These are phyloP conservation scores for Fusarium sambucinum DNA, from an alignment of 2,329 filamentous ascomycete genomes.

Conservation along the genomic window DNA sequence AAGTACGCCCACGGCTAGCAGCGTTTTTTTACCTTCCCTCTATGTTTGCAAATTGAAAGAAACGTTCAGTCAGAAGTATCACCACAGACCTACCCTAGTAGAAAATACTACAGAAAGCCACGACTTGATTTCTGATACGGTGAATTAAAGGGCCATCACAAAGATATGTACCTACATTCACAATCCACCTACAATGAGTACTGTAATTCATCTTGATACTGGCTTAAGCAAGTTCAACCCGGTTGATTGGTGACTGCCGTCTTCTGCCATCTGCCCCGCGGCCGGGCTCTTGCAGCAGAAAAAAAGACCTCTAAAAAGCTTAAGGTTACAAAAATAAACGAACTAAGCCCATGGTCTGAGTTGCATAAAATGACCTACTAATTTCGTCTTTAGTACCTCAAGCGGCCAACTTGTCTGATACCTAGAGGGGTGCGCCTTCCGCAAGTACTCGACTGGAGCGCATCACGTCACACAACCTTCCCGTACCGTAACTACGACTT, in stretches of 20 bases:
- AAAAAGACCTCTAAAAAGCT: too few species aligned
- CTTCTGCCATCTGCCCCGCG: constrained; percentile 14
- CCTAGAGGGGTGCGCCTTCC: constrained; percentile 24
- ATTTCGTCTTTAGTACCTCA: too few species aligned
- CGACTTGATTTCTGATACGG: neutral
- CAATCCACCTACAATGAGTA: neutral
- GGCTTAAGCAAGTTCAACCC: neutral
- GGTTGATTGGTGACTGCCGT: neutral
- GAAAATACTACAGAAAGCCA: neutral
- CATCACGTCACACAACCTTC: constrained; percentile 43
- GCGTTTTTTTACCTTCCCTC: too few species aligned
- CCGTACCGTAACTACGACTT: neutral
- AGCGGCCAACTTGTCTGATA: too few species aligned
- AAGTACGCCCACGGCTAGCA: constrained; percentile 13
- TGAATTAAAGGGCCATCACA: neutral
- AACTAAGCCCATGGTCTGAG: too few species aligned
- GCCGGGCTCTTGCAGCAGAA: constrained; percentile 2
- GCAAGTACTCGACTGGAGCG: constrained; percentile 6
- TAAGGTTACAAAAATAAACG: too few species aligned
- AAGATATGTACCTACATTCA: neutral
- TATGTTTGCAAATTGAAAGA: neutral
- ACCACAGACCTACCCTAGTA: neutral
- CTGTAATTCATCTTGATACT: neutral
- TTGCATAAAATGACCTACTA: too few species aligned
- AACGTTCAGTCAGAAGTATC: neutral